Percentiles rank a stretch among this genome's conserved stretches.
Conservation (phyloP, 345 rosid species). For the Sisymbrium altissimum region DNA sequence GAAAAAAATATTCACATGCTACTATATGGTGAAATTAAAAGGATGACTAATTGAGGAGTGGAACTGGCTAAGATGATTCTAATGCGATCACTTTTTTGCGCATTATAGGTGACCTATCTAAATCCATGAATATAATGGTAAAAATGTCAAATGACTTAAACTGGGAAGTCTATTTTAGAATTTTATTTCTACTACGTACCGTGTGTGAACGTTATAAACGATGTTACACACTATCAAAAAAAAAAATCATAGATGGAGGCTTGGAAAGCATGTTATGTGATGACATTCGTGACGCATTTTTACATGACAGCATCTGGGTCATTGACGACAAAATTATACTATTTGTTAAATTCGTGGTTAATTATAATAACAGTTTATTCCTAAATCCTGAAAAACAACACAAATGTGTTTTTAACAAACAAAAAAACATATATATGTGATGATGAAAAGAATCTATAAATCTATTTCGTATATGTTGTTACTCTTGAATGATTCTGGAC, state of each 20-base stretch:
- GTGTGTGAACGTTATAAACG: neutral
- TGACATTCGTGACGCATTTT: neutral
- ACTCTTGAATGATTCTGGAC: neutral
- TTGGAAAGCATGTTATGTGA: neutral
- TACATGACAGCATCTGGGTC: neutral
- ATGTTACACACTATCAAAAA: neutral
- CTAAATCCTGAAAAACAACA: too few relatives aligned
- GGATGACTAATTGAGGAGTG: neutral
- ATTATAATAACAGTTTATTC: too few relatives aligned
- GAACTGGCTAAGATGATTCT: neutral
- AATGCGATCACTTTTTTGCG: neutral
- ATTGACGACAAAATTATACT: neutral
- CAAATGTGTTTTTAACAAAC: too few relatives aligned
- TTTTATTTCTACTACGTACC: neutral
- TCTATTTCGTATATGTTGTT: neutral
- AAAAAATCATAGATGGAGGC: neutral
- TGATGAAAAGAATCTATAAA: too few relatives aligned
- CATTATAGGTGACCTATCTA: neutral
- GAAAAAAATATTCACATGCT: neutral
- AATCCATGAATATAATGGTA: neutral
- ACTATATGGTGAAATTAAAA: neutral
- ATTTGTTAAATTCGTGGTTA: neutral
- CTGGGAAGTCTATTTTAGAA: too few relatives aligned
- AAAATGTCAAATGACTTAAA: neutral
- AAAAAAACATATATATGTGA: too few relatives aligned